A percentile compares a stretch with the other conserved stretches of the same genome.
Conservation (phyloP, 2,329 filamentous ascomycete species). For the Lasiodiplodia theobromae region DNA sequence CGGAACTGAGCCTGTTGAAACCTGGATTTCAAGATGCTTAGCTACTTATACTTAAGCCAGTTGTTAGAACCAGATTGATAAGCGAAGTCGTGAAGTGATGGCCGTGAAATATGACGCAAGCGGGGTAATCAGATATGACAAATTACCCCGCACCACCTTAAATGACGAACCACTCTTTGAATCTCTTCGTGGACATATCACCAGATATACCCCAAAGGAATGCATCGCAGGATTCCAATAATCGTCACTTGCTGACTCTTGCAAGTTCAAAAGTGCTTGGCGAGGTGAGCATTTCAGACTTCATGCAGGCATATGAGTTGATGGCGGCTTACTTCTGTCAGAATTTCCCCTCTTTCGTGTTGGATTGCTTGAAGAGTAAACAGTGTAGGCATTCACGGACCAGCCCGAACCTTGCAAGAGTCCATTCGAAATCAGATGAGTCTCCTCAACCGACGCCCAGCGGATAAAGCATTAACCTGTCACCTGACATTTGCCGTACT, state of each 20-base stretch:
- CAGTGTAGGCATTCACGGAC: no score
- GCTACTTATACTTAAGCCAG: background rate
- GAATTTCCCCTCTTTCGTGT: background rate
- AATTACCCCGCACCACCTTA: constrained; percentile 5
- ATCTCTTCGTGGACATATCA: background rate
- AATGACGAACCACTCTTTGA: background rate
- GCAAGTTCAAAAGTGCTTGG: background rate
- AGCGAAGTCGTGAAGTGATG: constrained; percentile 23
- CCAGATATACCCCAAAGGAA: background rate
- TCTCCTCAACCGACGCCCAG: no score
- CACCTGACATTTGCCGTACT: no score
- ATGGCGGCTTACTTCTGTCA: background rate
- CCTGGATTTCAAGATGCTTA: no score
- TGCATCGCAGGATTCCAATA: background rate
- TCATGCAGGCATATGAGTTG: background rate
- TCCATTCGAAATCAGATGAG: no score
- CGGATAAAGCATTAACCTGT: no score
- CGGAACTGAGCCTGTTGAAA: background rate
- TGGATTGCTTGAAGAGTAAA: no score
- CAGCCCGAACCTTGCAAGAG: no score
- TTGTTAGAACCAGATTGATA: constrained; percentile 2
- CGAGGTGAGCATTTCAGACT: background rate
- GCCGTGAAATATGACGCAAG: constrained; percentile 14
- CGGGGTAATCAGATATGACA: background rate
- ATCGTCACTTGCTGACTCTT: background rate